These are phyloP conservation scores for Globisporangium solare DNA, from an alignment of 352 stramenopile species.

Conservation along the genomic window DNA sequence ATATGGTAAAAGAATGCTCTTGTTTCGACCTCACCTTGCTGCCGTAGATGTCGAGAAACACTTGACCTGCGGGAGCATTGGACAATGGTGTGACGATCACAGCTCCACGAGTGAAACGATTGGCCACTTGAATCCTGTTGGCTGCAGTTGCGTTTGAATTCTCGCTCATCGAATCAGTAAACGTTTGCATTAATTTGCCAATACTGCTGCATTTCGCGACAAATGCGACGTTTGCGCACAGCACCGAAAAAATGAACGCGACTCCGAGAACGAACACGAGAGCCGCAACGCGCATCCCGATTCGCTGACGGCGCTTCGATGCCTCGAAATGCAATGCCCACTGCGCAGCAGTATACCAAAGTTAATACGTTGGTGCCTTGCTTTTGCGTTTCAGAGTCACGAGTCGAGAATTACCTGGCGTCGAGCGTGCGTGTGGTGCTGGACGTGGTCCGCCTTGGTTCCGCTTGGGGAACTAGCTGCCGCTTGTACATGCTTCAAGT, in stretches of 20 bases:
- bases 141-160: constrained; percentile 8
- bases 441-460: constrained; percentile 3
- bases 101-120: constrained; percentile 39
- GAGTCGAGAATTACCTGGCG: constrained; percentile 9
- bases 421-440: constrained; percentile 8
- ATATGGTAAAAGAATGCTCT: constrained; percentile 2
- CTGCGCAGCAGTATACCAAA: constrained; percentile 16
- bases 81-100: constrained; percentile 19
- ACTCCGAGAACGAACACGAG: constrained; percentile 43
- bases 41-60: constrained; percentile 40
- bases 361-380: too few species aligned
- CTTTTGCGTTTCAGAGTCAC: not conserved
- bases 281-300: constrained; percentile 52
- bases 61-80: constrained; percentile 17
- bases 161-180: constrained; percentile 36
- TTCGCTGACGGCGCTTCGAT: constrained; percentile 58
- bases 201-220: constrained; percentile 66
- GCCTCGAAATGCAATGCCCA: constrained; percentile 55
- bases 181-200: constrained; percentile 37
- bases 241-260: constrained; percentile 47
- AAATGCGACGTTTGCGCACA: constrained; percentile 64
- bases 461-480: not conserved
- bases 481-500: constrained; percentile 25
- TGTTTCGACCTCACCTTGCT: constrained; percentile 25
- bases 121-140: constrained; percentile 24